A percentile compares a stretch with the other conserved stretches of the same genome.
Evolutionary conservation across 495 filamentous ascomycete genomes (phyloP).

Genomic region (Aspergillus haitiensis): DNA sequence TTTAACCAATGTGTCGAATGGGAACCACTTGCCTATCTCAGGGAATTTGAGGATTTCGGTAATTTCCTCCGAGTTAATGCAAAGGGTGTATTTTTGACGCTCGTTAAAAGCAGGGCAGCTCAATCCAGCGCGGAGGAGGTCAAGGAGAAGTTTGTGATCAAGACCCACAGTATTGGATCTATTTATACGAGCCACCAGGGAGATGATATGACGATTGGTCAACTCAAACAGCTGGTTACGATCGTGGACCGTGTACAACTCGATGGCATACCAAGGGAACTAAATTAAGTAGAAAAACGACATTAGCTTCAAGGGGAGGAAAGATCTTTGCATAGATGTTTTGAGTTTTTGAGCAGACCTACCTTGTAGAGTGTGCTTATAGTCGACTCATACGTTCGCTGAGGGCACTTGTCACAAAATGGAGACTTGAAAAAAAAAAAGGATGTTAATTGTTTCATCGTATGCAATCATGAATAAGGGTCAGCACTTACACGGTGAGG

Average conservation of each 20-base stretch:
- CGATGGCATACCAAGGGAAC: conserved; percentile 68
- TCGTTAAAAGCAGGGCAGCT: conserved; percentile 66
- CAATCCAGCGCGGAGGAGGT: conserved; percentile 59
- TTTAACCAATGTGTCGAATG: conserved; percentile 39
- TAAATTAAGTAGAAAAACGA: conserved; percentile 25
- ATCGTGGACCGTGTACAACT: conserved; percentile 63
- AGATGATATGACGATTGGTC: conserved; percentile 48
- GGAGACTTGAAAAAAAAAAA: conserved; percentile 49
- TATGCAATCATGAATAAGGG: not conserved
- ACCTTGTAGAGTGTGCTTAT: conserved; percentile 75
- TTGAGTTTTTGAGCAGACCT: not conserved
- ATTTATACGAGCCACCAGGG: conserved; percentile 42
- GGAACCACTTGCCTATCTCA: conserved; percentile 34
- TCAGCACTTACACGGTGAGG: conserved; percentile 61
- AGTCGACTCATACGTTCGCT: conserved; percentile 73
- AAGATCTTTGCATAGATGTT: not conserved
- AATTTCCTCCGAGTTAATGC: conserved; percentile 24
- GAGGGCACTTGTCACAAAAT: conserved; percentile 62
- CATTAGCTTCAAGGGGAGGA: not conserved
- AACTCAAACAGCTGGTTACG: conserved; percentile 59
- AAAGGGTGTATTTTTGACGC: conserved; percentile 46
- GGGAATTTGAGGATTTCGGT: conserved; percentile 23
- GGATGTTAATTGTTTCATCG: conserved; percentile 4
- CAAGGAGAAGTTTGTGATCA: conserved; percentile 54
- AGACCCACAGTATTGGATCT: conserved; percentile 43